Percentiles rank a stretch among this genome's conserved stretches.
Conservation (phyloP, 2,329 filamentous ascomycete genomes). For the Gaeumannomyces sp. region DNA sequence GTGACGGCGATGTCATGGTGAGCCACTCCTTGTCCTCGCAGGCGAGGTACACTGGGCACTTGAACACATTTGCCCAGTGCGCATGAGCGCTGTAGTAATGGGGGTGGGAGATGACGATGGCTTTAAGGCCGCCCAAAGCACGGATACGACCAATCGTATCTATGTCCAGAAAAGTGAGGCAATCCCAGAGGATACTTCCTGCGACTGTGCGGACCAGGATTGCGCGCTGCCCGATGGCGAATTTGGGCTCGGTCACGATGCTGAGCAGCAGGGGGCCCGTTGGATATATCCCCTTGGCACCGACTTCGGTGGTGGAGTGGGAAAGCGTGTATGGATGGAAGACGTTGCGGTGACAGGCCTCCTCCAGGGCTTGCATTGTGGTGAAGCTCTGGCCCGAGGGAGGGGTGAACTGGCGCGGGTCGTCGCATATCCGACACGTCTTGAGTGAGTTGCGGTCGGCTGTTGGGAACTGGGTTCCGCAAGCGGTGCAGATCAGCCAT, state of each 20-base stretch:
- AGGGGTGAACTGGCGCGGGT: constrained; percentile 65
- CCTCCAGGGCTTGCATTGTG: constrained; percentile 42
- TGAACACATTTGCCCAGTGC: constrained; percentile 64
- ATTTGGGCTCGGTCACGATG: constrained; percentile 46
- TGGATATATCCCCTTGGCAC: constrained; percentile 3
- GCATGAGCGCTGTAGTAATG: constrained; percentile 73
- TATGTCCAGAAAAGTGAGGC: constrained; percentile 62
- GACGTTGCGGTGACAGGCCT: constrained; percentile 41
- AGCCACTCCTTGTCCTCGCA: constrained; percentile 62
- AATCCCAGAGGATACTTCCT: constrained; percentile 78
- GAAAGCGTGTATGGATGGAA: constrained; percentile 36
- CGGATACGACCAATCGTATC: constrained; percentile 54
- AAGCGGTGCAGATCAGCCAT: constrained; percentile 57
- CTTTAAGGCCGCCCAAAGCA: constrained; percentile 56
- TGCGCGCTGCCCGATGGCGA: constrained; percentile 71
- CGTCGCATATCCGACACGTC: constrained; percentile 66
- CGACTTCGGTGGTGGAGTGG: constrained; percentile 11
- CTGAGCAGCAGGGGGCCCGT: constrained; percentile 36
- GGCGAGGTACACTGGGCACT: constrained; percentile 64
- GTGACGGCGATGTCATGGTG: constrained; percentile 35
- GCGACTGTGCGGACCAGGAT: constrained; percentile 58
- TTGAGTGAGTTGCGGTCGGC: constrained; percentile 40
- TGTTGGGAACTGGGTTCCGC: constrained; percentile 63
- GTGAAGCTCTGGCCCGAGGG: constrained; percentile 60
- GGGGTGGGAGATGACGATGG: constrained; percentile 72